These are phyloP conservation scores for Paramecium pentaurelia DNA, from an alignment of 73 alveolate species.

Conservation along the genomic window DNA sequence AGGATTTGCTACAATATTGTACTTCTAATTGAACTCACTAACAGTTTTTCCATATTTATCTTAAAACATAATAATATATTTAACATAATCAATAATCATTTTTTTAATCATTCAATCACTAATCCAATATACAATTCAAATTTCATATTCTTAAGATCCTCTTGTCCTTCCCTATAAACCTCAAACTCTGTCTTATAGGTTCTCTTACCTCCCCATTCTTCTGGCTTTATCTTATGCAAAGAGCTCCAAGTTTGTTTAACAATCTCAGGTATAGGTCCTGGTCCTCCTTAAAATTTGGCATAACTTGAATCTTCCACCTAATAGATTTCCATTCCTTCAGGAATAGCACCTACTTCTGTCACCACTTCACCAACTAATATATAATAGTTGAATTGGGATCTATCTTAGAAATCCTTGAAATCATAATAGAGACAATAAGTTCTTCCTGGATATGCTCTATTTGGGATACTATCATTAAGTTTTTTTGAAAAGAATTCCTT, in stretches of 20 bases:
- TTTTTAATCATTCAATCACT: neutral
- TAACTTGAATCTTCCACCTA: neutral
- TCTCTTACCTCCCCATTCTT: neutral
- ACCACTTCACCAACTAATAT: neutral
- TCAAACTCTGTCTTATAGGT: neutral
- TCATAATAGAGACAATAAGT: neutral
- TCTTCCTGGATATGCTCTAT: neutral
- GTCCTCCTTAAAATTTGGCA: neutral
- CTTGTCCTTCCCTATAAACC: neutral
- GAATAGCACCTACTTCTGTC: neutral
- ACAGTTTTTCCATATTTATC: constrained; percentile 18
- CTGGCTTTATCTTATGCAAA: neutral
- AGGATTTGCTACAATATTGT: constrained; percentile 20
- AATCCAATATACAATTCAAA: neutral
- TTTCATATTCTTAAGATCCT: neutral
- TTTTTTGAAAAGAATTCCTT: neutral
- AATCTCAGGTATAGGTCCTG: neutral
- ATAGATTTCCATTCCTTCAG: neutral
- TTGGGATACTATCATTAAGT: neutral
- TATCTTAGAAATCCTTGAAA: neutral
- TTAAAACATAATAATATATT: neutral
- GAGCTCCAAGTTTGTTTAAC: neutral
- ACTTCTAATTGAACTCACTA: neutral
- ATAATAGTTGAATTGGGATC: neutral
- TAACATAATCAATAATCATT: neutral